These are phyloP conservation scores for Vigna angularis DNA, from an alignment of 306 rosid genomes.

Conservation along the genomic window DNA sequence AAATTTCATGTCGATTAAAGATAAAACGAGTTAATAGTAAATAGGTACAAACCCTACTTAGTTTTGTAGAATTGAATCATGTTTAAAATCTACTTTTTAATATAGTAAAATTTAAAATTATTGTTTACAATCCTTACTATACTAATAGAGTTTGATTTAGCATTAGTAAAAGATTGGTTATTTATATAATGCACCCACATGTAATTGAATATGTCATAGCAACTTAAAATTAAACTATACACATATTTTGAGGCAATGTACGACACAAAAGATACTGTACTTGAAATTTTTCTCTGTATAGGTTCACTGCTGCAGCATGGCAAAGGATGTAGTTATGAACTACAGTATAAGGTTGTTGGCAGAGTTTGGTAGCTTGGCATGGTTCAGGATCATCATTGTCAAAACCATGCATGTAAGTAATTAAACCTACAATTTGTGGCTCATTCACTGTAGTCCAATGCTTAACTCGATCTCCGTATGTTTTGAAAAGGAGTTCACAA, in stretches of 20 bases:
- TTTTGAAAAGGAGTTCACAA: slow-evolving; percentile 47
- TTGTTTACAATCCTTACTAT: not conserved
- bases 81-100: too few relatives aligned
- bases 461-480: slow-evolving; percentile 57
- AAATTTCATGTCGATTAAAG: rapidly evolving
- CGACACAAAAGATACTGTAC: slow-evolving; percentile 10
- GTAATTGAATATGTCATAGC: too few relatives aligned
- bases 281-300: slow-evolving; percentile 47
- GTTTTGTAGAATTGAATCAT: too few relatives aligned
- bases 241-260: too few relatives aligned
- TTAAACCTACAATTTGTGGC: slow-evolving; percentile 35
- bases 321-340: slow-evolving; percentile 50
- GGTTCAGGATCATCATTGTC: slow-evolving; percentile 39
- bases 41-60: rapidly evolving
- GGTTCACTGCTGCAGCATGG: slow-evolving; percentile 45
- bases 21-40: too few relatives aligned
- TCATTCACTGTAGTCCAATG: slow-evolving; percentile 56
- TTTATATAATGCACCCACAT: too few relatives aligned
- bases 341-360: slow-evolving; percentile 49
- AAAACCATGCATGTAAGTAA: slow-evolving; percentile 39
- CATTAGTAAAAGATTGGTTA: too few relatives aligned
- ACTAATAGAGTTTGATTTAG: too few relatives aligned
- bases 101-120: too few relatives aligned
- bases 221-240: too few relatives aligned
- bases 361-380: slow-evolving; percentile 16